Conservation (phyloP, 1,284 basidiomycete species). For the Austroboletus rostrupii region DNA sequence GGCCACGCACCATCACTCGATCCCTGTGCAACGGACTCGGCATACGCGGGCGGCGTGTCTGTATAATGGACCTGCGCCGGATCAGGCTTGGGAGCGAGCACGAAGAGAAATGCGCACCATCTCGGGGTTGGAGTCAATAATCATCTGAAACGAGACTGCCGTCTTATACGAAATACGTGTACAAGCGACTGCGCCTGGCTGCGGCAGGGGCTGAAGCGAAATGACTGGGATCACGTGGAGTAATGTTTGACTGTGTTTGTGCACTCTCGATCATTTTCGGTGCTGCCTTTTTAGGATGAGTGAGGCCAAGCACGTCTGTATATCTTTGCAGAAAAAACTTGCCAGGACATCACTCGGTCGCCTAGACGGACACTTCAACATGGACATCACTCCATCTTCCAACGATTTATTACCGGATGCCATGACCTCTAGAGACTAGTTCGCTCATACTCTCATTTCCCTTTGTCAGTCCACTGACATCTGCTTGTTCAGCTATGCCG, state of each 20-base stretch:
- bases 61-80: conserved; percentile 17
- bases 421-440: conserved; percentile 84
- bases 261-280: conserved; percentile 7
- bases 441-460: conserved; percentile 39
- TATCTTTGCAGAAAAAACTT: not conserved
- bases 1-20: conserved; percentile 16
- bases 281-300: conserved; percentile 13
- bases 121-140: conserved; percentile 22
- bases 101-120: conserved; percentile 19
- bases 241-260: conserved; percentile 24
- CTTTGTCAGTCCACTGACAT: conserved; percentile 28
- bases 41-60: conserved; percentile 28
- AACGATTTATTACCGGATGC: conserved; percentile 33
- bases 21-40: conserved; percentile 15
- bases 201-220: not conserved
- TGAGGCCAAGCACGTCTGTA: not conserved
- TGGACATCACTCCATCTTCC: conserved; percentile 45
- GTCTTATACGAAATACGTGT: not conserved
- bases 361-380: conserved; percentile 28
- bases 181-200: conserved; percentile 8
- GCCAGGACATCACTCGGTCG: not conserved
- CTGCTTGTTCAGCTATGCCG: conserved; percentile 65
- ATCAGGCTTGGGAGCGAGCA: not conserved
- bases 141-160: conserved; percentile 12
- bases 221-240: conserved; percentile 21